Conservation (phyloP, 148 eudicot species). For the Talinum fruticosum region DNA sequence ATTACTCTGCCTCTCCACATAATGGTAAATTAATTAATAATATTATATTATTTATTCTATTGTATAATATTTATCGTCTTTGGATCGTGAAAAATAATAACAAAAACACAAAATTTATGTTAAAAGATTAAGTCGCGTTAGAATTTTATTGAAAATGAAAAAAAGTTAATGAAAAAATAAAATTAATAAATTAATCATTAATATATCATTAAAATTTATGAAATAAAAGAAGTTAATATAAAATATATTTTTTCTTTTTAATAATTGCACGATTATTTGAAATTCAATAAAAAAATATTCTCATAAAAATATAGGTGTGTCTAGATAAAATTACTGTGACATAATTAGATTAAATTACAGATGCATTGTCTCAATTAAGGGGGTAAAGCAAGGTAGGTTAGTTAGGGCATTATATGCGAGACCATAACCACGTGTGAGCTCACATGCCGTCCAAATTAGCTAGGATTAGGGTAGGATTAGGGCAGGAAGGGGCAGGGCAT, state of each 20-base stretch:
- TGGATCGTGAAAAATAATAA: neutral
- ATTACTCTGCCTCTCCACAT: neutral
- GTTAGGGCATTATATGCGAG: neutral
- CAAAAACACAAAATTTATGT: too few relatives aligned
- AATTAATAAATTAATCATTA: too few relatives aligned
- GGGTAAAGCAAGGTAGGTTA: neutral
- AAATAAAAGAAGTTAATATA: too few relatives aligned
- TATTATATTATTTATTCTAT: too few relatives aligned
- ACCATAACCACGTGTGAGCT: neutral
- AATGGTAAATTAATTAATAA: neutral
- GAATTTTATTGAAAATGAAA: too few relatives aligned
- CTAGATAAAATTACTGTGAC: neutral
- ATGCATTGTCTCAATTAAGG: neutral
- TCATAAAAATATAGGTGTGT: neutral
- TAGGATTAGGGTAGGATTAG: neutral
- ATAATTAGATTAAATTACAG: neutral
- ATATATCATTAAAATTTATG: too few relatives aligned
- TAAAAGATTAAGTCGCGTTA: too few relatives aligned
- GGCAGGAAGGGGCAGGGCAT: neutral
- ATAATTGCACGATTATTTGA: neutral
- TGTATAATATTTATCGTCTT: neutral
- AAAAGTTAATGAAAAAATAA: too few relatives aligned
- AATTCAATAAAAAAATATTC: neutral
- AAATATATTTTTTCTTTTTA: too few relatives aligned
- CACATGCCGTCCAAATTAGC: neutral